These are phyloP conservation scores for Coemansia sp. DNA, from an alignment of 192 early-diverging fungal genomes.

Conservation along the genomic window DNA sequence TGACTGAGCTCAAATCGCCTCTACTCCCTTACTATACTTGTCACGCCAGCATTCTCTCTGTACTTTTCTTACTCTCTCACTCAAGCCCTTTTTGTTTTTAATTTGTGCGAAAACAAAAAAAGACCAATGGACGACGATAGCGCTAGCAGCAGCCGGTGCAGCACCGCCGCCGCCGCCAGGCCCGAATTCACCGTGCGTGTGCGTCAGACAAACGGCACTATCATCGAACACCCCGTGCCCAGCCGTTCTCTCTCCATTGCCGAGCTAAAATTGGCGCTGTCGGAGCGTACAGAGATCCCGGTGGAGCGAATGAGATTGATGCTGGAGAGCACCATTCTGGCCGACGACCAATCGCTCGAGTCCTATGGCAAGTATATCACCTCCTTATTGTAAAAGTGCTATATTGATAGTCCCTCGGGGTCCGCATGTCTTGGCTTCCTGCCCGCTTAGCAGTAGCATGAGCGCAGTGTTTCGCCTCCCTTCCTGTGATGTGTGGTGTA, in stretches of 20 bases:
- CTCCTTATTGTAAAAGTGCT: background rate
- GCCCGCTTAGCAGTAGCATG: background rate
- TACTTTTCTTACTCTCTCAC: constrained; percentile 1
- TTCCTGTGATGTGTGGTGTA: background rate
- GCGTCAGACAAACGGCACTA: constrained; percentile 36
- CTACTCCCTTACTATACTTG: constrained; percentile 3
- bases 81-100: background rate
- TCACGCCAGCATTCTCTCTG: background rate
- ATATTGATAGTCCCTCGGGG: background rate
- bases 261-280: constrained; percentile 33
- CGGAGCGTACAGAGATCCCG: constrained; percentile 35
- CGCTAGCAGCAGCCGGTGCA: constrained; percentile 7
- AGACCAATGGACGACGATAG: constrained; percentile 14
- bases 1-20: background rate
- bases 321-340: constrained; percentile 36
- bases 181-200: constrained; percentile 23
- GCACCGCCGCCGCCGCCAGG: background rate
- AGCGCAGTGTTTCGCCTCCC: background rate
- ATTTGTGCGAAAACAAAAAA: background rate
- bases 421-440: background rate
- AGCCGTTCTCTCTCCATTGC: constrained; percentile 7
- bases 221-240: constrained; percentile 18
- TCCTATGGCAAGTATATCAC: constrained; percentile 34
- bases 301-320: constrained; percentile 41
- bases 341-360: constrained; percentile 36